Conservation (phyloP, 768 basidiomycete species). For the Dacryopinax primogenitus region DNA sequence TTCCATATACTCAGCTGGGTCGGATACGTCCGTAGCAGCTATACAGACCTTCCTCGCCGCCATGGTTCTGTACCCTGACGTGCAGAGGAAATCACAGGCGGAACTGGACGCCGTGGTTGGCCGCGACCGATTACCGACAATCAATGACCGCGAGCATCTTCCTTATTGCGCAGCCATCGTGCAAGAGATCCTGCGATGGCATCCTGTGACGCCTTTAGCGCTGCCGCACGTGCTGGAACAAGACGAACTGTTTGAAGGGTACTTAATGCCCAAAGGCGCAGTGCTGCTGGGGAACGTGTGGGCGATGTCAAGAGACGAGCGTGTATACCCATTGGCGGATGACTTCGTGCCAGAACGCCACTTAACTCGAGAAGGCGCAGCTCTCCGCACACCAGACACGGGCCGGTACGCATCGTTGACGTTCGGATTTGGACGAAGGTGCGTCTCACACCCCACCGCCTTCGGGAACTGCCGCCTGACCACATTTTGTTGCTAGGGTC, state of each 20-base stretch:
- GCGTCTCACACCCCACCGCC: background rate
- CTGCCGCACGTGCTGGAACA: background rate
- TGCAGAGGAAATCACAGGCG: background rate
- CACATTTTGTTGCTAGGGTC: no score
- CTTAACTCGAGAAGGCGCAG: no score
- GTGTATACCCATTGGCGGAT: background rate
- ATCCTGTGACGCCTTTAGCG: constrained; percentile 16
- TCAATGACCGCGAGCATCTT: constrained; percentile 15
- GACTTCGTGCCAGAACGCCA: constrained; percentile 1
- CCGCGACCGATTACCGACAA: background rate
- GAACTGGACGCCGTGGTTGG: background rate
- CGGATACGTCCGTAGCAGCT: background rate
- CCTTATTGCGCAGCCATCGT: constrained; percentile 18
- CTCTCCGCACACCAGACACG: no score
- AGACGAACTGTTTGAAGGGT: constrained; percentile 18
- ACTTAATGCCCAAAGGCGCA: constrained; percentile 32
- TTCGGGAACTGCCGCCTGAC: background rate
- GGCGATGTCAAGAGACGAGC: constrained; percentile 1
- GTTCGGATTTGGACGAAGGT: background rate
- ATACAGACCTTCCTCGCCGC: background rate
- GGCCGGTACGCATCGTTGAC: no score
- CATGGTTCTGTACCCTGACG: background rate
- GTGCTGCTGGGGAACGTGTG: background rate
- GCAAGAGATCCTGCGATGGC: constrained; percentile 20
- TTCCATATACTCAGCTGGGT: background rate